phyloP scores from a whole-genome alignment of 345 rosid genomes.

The Raphanus raphanistrum region DNA sequence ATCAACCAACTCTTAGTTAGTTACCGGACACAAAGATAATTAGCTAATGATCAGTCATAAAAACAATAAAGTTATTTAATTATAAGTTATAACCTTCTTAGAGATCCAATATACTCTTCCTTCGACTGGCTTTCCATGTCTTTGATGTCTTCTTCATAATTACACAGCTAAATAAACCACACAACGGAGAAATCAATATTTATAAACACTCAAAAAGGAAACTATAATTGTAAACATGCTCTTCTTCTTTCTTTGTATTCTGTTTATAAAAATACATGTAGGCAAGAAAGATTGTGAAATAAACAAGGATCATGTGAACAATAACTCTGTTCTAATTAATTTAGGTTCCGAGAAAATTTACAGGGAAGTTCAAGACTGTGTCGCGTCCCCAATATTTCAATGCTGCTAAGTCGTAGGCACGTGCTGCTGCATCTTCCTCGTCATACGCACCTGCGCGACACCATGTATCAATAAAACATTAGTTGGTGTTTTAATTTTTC shows the following conservation, averaged over 20 bases:
- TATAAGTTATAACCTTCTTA: constrained; percentile 59
- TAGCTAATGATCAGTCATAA: not conserved
- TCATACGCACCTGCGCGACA: constrained; percentile 74
- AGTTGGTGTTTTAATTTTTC: not conserved
- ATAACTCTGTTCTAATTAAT: not conserved
- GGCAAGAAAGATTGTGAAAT: constrained; percentile 25
- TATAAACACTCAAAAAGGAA: not conserved
- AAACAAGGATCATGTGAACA: constrained; percentile 27
- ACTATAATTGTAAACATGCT: not conserved
- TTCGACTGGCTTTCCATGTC: constrained; percentile 81
- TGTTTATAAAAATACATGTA: not conserved
- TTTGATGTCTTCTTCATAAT: constrained; percentile 60
- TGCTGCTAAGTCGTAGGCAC: constrained; percentile 95
- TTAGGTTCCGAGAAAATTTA: constrained; percentile 37
- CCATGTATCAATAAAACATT: not conserved
- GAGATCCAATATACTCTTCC: constrained; percentile 84
- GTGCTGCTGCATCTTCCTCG: constrained; percentile 91
- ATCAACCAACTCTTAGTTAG: not conserved
- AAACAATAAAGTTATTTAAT: not conserved
- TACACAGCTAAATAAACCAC: constrained; percentile 49
- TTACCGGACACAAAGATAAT: not conserved
- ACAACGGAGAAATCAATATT: not conserved
- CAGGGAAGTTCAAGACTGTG: constrained; percentile 84
- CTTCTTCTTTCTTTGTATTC: not conserved
- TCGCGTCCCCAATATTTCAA: constrained; percentile 91